Evolutionary conservation across 768 basidiomycete genomes (phyloP).

Genomic region (Panellus pusillus): DNA sequence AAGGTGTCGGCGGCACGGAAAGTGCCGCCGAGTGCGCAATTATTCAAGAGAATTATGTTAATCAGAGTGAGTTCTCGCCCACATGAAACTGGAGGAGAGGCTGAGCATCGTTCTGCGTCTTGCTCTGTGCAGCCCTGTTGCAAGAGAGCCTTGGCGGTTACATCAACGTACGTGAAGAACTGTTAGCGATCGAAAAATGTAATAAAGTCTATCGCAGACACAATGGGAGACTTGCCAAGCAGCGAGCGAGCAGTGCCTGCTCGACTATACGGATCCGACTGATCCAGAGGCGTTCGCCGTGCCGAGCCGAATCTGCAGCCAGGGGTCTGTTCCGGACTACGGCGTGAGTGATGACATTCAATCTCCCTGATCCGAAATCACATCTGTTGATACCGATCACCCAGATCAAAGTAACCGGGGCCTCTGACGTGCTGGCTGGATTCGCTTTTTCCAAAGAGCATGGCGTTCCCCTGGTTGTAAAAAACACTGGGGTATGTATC

Average conservation of each 20-base stretch:
- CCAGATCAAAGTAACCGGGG: too few relatives aligned
- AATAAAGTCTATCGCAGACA: conserved; percentile 4
- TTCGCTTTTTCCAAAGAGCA: conserved; percentile 24
- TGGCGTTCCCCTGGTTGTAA: conserved; percentile 24
- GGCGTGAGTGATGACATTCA: conserved; percentile 14
- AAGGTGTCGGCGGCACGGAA: not conserved
- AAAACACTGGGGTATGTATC: conserved; percentile 27
- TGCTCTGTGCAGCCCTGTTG: too few relatives aligned
- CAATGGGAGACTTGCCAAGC: conserved; percentile 25
- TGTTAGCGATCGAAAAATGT: too few relatives aligned
- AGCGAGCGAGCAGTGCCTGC: conserved; percentile 20
- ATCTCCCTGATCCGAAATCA: too few relatives aligned
- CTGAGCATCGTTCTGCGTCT: too few relatives aligned
- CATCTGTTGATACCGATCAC: too few relatives aligned
- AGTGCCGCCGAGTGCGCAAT: conserved; percentile 11
- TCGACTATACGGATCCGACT: conserved; percentile 22
- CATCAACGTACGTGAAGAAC: too few relatives aligned
- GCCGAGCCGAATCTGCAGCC: conserved; percentile 17
- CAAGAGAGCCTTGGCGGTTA: too few relatives aligned
- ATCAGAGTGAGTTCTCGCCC: conserved; percentile 11
- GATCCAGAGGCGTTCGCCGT: conserved; percentile 12
- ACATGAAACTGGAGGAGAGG: too few relatives aligned
- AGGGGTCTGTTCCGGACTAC: conserved; percentile 22
- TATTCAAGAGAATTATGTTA: conserved; percentile 18
- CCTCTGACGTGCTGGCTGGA: conserved; percentile 23